Percentiles rank a stretch among this genome's conserved stretches.
phyloP scores from a whole-genome alignment of 2,329 filamentous ascomycete species.

The Trichoderma guizhouense region DNA sequence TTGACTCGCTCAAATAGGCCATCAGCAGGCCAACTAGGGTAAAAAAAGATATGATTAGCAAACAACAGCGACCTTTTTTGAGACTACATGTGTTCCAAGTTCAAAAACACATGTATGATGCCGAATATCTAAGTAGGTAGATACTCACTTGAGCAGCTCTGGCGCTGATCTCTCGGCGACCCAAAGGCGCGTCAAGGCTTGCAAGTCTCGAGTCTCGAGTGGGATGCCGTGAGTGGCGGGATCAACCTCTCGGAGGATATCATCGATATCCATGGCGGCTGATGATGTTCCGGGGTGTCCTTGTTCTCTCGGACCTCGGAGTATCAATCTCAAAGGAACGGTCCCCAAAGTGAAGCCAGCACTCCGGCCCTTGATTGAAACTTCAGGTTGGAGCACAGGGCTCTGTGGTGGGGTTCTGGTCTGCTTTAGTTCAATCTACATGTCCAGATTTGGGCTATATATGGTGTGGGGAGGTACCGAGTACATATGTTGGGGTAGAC shows the following conservation, averaged over 20 bases:
- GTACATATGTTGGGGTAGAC: background rate
- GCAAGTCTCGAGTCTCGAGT: conserved; percentile 69
- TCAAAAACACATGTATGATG: background rate
- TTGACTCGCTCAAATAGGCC: conserved; percentile 80
- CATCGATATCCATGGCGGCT: conserved; percentile 68
- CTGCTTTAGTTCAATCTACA: background rate
- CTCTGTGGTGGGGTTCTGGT: background rate
- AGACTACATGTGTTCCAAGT: background rate
- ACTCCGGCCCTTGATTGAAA: background rate
- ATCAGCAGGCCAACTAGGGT: conserved; percentile 59
- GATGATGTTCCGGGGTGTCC: background rate
- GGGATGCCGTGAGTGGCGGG: conserved; percentile 53
- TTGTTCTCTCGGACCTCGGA: background rate
- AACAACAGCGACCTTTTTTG: background rate
- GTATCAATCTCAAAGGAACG: background rate
- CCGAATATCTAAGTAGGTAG: background rate
- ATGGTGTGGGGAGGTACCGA: background rate
- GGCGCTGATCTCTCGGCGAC: conserved; percentile 86
- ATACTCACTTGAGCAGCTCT: conserved; percentile 73
- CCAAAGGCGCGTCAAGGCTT: conserved; percentile 88
- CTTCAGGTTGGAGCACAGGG: background rate
- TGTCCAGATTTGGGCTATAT: background rate
- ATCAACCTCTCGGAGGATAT: conserved; percentile 73
- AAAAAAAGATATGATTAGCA: background rate
- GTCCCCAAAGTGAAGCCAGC: background rate